phyloP scores from a whole-genome alignment of 129 eudicot genomes.

The Calendula officinalis region DNA sequence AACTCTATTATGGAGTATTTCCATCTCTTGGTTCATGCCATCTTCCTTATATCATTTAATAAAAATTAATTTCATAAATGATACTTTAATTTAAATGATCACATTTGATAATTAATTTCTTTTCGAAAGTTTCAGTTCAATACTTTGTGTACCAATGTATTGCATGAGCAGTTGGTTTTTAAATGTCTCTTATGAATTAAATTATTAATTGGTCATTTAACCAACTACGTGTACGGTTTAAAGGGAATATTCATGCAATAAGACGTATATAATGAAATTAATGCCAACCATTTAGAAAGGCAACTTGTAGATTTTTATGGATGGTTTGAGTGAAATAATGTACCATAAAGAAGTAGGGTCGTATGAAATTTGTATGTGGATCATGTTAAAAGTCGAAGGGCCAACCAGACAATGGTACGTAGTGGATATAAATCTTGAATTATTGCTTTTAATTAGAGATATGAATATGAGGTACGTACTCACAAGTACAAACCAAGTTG shows the following conservation, averaged over 20 bases:
- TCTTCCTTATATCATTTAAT: neutral
- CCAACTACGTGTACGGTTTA: no score
- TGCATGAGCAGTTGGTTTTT: no score
- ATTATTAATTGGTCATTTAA: no score
- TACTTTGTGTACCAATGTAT: no score
- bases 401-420: neutral
- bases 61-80: neutral
- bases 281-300: neutral
- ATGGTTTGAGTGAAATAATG: neutral
- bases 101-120: no score
- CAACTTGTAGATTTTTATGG: neutral
- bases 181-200: no score
- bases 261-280: neutral
- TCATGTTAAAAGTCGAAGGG: neutral
- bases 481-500: slow-evolving; percentile 14
- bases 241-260: no score
- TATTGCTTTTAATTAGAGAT: neutral
- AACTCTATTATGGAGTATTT: neutral
- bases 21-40: slow-evolving; percentile 6
- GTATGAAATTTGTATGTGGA: slow-evolving; percentile 10
- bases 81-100: neutral
- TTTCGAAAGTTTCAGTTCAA: no score
- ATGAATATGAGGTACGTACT: slow-evolving; percentile 8
- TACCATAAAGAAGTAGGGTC: slow-evolving; percentile 8
- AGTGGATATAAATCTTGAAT: neutral